phyloP scores from a whole-genome alignment of 495 filamentous ascomycete genomes.

The Astrothelium macrocarpum region DNA sequence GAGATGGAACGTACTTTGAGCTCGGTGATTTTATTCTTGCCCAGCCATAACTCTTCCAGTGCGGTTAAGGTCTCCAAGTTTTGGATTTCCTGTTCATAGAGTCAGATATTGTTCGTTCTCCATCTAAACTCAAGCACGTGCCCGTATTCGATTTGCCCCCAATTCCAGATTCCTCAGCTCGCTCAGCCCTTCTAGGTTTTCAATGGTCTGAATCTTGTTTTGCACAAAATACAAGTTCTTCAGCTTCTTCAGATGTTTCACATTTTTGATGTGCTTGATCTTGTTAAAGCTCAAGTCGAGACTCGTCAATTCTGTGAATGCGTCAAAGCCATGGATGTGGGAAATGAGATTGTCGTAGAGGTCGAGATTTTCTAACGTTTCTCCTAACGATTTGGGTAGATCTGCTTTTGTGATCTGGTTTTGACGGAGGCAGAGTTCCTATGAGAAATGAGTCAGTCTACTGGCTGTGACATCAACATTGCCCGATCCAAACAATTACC shows the following conservation, averaged over 20 bases:
- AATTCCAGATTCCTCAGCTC: slow-evolving; percentile 77
- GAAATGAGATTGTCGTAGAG: slow-evolving; percentile 96
- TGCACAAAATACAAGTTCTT: slow-evolving; percentile 88
- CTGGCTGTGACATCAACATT: not conserved
- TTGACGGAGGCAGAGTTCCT: slow-evolving; percentile 87
- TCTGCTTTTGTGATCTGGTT: slow-evolving; percentile 78
- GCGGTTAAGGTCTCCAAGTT: slow-evolving; percentile 67
- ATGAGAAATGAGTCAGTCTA: not conserved
- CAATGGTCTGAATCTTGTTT: slow-evolving; percentile 84
- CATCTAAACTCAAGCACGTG: slow-evolving; percentile 21
- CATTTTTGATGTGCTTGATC: slow-evolving; percentile 93
- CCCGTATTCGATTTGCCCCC: slow-evolving; percentile 81
- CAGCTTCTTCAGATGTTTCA: slow-evolving; percentile 68
- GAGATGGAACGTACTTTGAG: slow-evolving; percentile 54
- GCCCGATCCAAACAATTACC: slow-evolving; percentile 27
- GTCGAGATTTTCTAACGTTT: slow-evolving; percentile 71
- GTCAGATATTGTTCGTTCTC: slow-evolving; percentile 6
- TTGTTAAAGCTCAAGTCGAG: slow-evolving; percentile 97
- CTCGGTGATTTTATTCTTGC: slow-evolving; percentile 94
- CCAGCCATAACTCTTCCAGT: slow-evolving; percentile 87
- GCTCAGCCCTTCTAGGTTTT: slow-evolving; percentile 66
- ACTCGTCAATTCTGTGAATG: slow-evolving; percentile 59
- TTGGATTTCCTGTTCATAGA: slow-evolving; percentile 57
- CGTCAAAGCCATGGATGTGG: slow-evolving; percentile 75
- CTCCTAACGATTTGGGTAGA: slow-evolving; percentile 51